A percentile compares a stretch with the other conserved stretches of the same genome.
phyloP scores from a whole-genome alignment of 805 yeast genomes.

The Wickerhamiella nectarea region DNA sequence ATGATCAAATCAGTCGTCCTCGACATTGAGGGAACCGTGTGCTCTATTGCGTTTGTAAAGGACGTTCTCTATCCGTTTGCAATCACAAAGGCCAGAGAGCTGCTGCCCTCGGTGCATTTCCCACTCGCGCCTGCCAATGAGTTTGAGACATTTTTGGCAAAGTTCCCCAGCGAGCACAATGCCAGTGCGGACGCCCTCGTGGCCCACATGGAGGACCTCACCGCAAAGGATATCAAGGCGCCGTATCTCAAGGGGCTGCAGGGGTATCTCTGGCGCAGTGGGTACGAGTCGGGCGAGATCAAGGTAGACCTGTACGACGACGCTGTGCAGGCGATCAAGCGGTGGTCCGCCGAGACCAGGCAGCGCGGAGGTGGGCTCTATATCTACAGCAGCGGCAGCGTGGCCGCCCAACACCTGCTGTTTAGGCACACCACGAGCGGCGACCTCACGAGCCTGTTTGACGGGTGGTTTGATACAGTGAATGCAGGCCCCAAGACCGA shows the following conservation, averaged over 20 bases:
- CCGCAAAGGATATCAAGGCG: slow-evolving; percentile 58
- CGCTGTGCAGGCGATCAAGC: slow-evolving; percentile 44
- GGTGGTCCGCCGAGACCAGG: slow-evolving; percentile 25
- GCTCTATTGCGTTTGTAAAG: slow-evolving; percentile 82
- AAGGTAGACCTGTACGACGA: slow-evolving; percentile 67
- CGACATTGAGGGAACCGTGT: slow-evolving; percentile 87
- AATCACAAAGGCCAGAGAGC: slow-evolving; percentile 24
- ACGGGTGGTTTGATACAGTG: slow-evolving; percentile 73
- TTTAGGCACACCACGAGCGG: slow-evolving; percentile 43
- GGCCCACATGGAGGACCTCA: slow-evolving; percentile 43
- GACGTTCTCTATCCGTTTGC: slow-evolving; percentile 65
- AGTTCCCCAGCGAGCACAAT: slow-evolving; percentile 33
- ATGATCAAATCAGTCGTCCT: slow-evolving; percentile 32
- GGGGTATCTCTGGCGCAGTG: slow-evolving; percentile 70
- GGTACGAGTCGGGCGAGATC: slow-evolving; percentile 65
- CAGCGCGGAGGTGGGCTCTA: slow-evolving; percentile 30
- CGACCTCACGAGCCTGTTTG: slow-evolving; percentile 34
- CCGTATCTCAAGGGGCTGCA: slow-evolving; percentile 64
- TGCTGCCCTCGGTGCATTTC: slow-evolving; percentile 17
- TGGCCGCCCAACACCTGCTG: slow-evolving; percentile 70
- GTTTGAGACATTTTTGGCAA: slow-evolving; percentile 25
- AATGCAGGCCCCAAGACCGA: slow-evolving; percentile 66
- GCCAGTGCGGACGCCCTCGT: slow-evolving; percentile 26
- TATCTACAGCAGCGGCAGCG: slow-evolving; percentile 83
- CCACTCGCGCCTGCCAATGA: slow-evolving; percentile 20